A percentile compares a stretch with the other conserved stretches of the same genome.
Evolutionary conservation across 2,329 filamentous ascomycete species (phyloP).

Genomic region (Chrysosporium keratinophilum): DNA sequence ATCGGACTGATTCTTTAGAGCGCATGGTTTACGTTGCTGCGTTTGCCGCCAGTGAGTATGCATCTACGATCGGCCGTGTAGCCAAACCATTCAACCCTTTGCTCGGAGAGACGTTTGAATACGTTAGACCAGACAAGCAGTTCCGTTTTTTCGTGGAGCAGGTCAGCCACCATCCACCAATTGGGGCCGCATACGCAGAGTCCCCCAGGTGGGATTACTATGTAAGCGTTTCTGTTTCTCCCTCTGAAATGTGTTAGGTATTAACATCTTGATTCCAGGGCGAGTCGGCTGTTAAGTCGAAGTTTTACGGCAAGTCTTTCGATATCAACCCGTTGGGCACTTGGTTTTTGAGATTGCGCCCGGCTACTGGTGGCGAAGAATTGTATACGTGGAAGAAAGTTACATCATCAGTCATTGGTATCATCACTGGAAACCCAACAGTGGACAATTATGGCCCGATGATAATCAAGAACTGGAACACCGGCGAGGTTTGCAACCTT

Average conservation of each 20-base stretch:
- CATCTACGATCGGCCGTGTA: slow-evolving; percentile 89
- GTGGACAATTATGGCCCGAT: slow-evolving; percentile 98
- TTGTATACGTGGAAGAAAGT: slow-evolving; percentile 99
- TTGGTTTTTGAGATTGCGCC: slow-evolving; percentile 84
- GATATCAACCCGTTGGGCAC: slow-evolving; percentile 94
- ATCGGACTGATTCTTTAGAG: slow-evolving; percentile 76
- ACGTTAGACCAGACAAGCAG: slow-evolving; percentile 87
- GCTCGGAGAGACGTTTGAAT: slow-evolving; percentile 92
- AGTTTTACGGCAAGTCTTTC: slow-evolving; percentile 95
- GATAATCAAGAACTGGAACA: slow-evolving; percentile 96
- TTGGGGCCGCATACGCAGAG: slow-evolving; percentile 89
- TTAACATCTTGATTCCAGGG: slow-evolving; percentile 44
- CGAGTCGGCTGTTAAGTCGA: slow-evolving; percentile 87
- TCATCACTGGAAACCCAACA: slow-evolving; percentile 89
- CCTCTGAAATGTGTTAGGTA: background rate
- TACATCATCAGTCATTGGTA: slow-evolving; percentile 92
- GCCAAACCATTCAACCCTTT: slow-evolving; percentile 98
- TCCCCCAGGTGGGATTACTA: slow-evolving; percentile 92
- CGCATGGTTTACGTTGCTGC: slow-evolving; percentile 89
- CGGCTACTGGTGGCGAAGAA: slow-evolving; percentile 64
- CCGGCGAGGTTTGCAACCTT: slow-evolving; percentile 75
- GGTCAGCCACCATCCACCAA: slow-evolving; percentile 91
- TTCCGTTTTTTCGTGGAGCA: slow-evolving; percentile 99
- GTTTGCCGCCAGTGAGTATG: slow-evolving; percentile 93
- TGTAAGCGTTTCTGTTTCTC: slow-evolving; percentile 29